phyloP scores from a whole-genome alignment of 148 eudicot species.

The Rhododendron kiyosumense region DNA sequence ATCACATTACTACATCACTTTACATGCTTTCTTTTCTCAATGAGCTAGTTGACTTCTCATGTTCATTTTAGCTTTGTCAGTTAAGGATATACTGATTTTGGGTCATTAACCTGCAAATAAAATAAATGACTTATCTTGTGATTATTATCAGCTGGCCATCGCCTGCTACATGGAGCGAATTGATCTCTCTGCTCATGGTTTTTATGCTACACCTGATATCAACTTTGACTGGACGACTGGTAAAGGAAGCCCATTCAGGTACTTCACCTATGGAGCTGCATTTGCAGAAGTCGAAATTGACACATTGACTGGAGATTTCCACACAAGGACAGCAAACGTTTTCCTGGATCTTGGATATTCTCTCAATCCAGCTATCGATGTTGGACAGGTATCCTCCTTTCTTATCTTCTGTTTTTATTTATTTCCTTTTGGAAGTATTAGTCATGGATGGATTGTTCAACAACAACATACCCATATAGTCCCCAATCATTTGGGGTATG shows the following conservation, averaged over 20 bases:
- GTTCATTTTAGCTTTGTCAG: background rate
- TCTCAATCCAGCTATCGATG: slow-evolving; percentile 91
- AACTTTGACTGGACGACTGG: slow-evolving; percentile 89
- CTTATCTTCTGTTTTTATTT: background rate
- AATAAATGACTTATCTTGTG: slow-evolving; percentile 5
- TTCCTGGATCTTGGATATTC: slow-evolving; percentile 86
- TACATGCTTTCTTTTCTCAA: background rate
- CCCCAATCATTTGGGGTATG: too few species aligned
- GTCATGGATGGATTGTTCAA: background rate
- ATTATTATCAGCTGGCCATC: slow-evolving; percentile 51
- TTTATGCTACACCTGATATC: slow-evolving; percentile 76
- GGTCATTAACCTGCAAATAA: background rate
- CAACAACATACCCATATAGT: too few species aligned
- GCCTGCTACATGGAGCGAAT: slow-evolving; percentile 81
- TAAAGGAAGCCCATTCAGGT: slow-evolving; percentile 72
- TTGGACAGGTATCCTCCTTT: slow-evolving; percentile 68
- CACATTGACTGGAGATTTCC: slow-evolving; percentile 92
- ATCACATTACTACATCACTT: background rate
- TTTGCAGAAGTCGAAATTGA: slow-evolving; percentile 95
- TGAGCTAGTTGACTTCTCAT: background rate
- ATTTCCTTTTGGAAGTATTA: background rate
- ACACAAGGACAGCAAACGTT: slow-evolving; percentile 77
- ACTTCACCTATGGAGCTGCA: slow-evolving; percentile 94
- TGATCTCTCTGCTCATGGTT: slow-evolving; percentile 97
- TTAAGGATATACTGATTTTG: background rate